Percentiles rank a stretch among this genome's conserved stretches.
phyloP scores from a whole-genome alignment of 768 basidiomycete species.

The Collybiopsis confluens region DNA sequence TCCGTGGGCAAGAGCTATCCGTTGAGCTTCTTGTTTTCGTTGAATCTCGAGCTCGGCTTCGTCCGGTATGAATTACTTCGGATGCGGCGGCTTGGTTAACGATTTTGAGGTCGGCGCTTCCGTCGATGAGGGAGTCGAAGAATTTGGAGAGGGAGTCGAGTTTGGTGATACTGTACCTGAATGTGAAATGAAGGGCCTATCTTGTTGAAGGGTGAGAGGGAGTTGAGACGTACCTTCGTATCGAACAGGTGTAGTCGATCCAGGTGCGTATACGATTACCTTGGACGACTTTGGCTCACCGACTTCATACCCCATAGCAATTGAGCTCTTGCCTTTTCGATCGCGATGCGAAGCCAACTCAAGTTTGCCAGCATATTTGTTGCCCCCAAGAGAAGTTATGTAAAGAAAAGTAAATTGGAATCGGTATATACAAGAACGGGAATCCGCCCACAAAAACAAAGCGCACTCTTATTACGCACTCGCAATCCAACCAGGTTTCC shows the following conservation, averaged over 20 bases:
- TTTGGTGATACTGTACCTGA: slow-evolving; percentile 57
- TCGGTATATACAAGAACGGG: too few relatives aligned
- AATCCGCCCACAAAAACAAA: too few relatives aligned
- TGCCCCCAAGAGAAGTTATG: too few relatives aligned
- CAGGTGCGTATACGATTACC: slow-evolving; percentile 66
- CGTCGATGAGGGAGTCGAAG: slow-evolving; percentile 67
- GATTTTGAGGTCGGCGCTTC: slow-evolving; percentile 52
- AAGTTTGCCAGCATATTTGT: slow-evolving; percentile 63
- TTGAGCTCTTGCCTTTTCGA: slow-evolving; percentile 55
- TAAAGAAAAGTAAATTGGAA: too few relatives aligned
- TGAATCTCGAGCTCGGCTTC: slow-evolving; percentile 44
- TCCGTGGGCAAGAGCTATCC: slow-evolving; percentile 46
- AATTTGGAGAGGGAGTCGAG: slow-evolving; percentile 70
- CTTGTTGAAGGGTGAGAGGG: neutral
- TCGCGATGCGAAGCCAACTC: slow-evolving; percentile 64
- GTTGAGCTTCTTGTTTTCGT: slow-evolving; percentile 48
- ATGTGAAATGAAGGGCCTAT: neutral
- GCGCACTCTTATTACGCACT: too few relatives aligned
- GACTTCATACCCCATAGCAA: slow-evolving; percentile 54
- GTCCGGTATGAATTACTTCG: slow-evolving; percentile 37
- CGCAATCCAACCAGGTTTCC: too few relatives aligned
- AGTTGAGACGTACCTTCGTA: slow-evolving; percentile 74
- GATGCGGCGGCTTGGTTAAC: slow-evolving; percentile 34
- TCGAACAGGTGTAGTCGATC: slow-evolving; percentile 48
- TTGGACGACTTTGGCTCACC: slow-evolving; percentile 55